Base-by-base conservation (phyloP, 176 grass and related monocot species). In the Bothriochloa decipiens region DNA sequence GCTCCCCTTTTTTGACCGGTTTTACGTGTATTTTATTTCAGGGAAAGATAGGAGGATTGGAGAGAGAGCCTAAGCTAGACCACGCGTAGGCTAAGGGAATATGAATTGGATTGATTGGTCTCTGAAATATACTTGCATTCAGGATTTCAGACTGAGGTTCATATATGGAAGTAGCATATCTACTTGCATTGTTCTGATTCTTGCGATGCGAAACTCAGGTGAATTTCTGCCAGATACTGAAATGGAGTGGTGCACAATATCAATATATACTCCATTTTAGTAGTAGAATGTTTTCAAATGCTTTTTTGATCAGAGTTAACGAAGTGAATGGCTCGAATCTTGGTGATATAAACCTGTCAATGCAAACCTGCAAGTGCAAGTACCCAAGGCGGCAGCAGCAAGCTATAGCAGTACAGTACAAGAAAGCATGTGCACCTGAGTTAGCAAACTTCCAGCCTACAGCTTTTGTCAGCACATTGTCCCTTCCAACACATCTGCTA, bases 1-100 rank as follows among this genome's bases (percentile, higher is more conserved):
- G 74, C 60, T 12, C 11, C 74, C 39, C 72, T 67, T 68, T 87
- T 90, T 86, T 86, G 79, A 90, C 74, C 47, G 78, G 72, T 12
- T 45, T 45, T 72, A 18, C 61, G 5, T 55, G 74, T 60, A 60
- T 78, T 45, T 37, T 70, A 70, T 42, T 39, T 33, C 58, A 33
- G 41, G 26, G 25, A 65, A 28, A 28, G 26, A 13, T 65, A 32
- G n/a, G 58, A 17, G 28, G 46, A 23, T 45, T 23, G 64, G 16
- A 26, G 12, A 3, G 5, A 15, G 18, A 60, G 11, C 22, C 5
- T 20, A 65, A 65, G 45, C 11, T 69, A 69, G 62, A 41, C 36
- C 72, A 55, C 6, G 17, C 1, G 41, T 6, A 42, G 45, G 46
- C 47, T 32, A 57, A 8, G 14, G 63, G 18, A 57, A 22, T 22